Evolutionary conservation across 2,329 filamentous ascomycete genomes (phyloP), one percentile per base, ranked within the genome.

Genomic region (Thelonectria blattea): DNA sequence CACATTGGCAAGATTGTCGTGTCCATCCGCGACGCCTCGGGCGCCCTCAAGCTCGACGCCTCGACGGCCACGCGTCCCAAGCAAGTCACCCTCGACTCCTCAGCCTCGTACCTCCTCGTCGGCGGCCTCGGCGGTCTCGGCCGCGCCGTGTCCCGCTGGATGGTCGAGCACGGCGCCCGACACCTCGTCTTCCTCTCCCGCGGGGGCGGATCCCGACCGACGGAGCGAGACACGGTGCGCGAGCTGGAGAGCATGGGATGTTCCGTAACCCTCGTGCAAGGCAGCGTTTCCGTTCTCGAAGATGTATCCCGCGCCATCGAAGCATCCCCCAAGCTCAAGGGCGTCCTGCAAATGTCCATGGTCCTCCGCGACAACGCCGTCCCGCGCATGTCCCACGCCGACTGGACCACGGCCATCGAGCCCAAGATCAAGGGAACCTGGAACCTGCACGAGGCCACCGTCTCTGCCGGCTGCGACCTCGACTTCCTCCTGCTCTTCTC

Each of bases 1-100:
- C 79, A 82, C 60, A 76, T 81, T 39, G 80, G 80, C 37, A 69
- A 69, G 52, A 76, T 82, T 14, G 73, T 82, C 14, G 50, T 79
- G 14, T 65, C 57, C 32, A 61, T 72, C 59, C 64, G 60, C 4
- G 58, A 60, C 6, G 56, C 60, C 22, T n/a, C 34, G 6, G 37
- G 45, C 11, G 2, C 6, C 18, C 45, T 32, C 3, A 37, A 60
- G 32, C 42, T 56, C 9, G 47, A 45, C 14, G 27, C 12, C 45
- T 10, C 22, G 3, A 42, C 51, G 37, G 43, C 47, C 10, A 47
- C 53, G 22, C 11, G 47, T 4, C 45, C 45, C 8, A 56, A 56
- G 45, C 24, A 27, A 3, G 48, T 61, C 5, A 22, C 54, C 12
- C 55, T 72, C 8, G 53, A 69, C 15, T 17, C 27, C 3, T 54